Conservation (phyloP, 805 yeast species). For the Metschnikowia borealis region DNA sequence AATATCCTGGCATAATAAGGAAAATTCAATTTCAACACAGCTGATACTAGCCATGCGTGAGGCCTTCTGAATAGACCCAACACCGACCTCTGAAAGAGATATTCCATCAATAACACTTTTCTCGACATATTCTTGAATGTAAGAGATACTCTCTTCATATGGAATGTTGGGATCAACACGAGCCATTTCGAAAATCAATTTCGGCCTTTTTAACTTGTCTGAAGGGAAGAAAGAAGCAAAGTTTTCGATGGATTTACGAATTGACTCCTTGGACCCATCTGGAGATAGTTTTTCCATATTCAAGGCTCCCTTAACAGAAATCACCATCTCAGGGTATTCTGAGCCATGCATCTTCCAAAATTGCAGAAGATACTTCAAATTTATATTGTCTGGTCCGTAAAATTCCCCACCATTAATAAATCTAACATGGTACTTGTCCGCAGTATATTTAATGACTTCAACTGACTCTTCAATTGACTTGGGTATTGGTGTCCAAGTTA, state of each 20-base stretch:
- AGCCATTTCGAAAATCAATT: slow-evolving; percentile 58
- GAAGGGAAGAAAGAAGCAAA: slow-evolving; percentile 29
- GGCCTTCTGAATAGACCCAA: slow-evolving; percentile 58
- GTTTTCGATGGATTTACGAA: slow-evolving; percentile 47
- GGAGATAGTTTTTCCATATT: slow-evolving; percentile 40
- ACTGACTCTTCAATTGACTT: slow-evolving; percentile 51
- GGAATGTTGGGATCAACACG: slow-evolving; percentile 60
- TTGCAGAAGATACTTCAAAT: slow-evolving; percentile 52
- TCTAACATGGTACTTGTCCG: slow-evolving; percentile 45
- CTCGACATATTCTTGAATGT: slow-evolving; percentile 55
- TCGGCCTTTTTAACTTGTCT: slow-evolving; percentile 29
- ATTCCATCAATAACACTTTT: slow-evolving; percentile 65
- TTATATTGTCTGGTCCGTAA: slow-evolving; percentile 54
- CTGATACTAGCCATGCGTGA: slow-evolving; percentile 52
- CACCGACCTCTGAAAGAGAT: slow-evolving; percentile 71
- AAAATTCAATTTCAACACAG: slow-evolving; percentile 75
- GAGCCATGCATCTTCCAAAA: slow-evolving; percentile 61
- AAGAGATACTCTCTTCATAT: slow-evolving; percentile 54
- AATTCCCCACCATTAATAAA: slow-evolving; percentile 76
- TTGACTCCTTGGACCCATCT: slow-evolving; percentile 45
- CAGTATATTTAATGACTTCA: slow-evolving; percentile 42
- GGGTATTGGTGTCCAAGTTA: slow-evolving; percentile 66
- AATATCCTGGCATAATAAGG: slow-evolving; percentile 64
- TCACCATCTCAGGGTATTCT: slow-evolving; percentile 47
- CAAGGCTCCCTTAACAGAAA: slow-evolving; percentile 68